Evolutionary conservation across 345 rosid genomes (phyloP).

Genomic region (Eutrema heterophyllum): DNA sequence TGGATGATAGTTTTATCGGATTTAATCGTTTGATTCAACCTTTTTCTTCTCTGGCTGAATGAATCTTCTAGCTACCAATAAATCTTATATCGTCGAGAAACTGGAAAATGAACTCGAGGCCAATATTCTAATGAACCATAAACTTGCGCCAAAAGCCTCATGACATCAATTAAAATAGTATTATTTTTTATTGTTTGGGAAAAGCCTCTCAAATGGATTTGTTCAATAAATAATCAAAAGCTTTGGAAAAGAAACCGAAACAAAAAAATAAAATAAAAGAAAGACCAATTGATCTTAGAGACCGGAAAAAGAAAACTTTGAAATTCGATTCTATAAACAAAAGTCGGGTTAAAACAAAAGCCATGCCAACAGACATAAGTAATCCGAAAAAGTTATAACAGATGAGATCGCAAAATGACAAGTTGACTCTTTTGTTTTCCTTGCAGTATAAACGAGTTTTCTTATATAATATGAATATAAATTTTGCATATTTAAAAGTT

Average conservation of each 20-base stretch:
- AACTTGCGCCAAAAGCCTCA: neutral
- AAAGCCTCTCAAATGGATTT: neutral
- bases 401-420: constrained; percentile 1
- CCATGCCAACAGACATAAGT: constrained; percentile 2
- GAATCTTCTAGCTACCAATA: too few species aligned
- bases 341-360: neutral
- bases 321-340: neutral
- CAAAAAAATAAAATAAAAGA: neutral
- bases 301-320: neutral
- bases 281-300: neutral
- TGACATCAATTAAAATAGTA: neutral
- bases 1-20: too few species aligned
- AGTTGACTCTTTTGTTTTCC: neutral
- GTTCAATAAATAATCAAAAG: neutral
- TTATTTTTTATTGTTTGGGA: neutral
- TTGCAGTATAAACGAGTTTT: neutral
- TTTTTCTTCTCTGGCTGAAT: too few species aligned
- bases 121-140: neutral
- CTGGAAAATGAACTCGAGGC: neutral
- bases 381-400: neutral
- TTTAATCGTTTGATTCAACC: too few species aligned
- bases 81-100: too few species aligned
- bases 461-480: neutral
- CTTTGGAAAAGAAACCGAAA: neutral
- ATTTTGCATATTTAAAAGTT: neutral